phyloP scores from a whole-genome alignment of 129 eudicot species.

The Daucus carota region DNA sequence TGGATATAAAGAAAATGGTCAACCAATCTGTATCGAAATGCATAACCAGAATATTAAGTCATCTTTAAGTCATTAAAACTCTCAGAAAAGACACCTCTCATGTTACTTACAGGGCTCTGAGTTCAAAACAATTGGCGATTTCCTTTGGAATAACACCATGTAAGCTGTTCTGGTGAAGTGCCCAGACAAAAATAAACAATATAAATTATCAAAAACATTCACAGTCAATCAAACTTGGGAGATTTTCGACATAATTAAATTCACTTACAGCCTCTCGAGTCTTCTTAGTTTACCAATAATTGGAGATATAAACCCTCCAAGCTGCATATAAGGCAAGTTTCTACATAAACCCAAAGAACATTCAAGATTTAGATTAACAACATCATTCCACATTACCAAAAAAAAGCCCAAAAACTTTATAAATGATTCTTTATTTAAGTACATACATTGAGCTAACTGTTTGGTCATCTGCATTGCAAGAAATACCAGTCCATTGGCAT shows the following conservation, averaged over 20 bases:
- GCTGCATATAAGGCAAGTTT: conserved; percentile 84
- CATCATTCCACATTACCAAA: neutral
- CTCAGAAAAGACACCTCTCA: neutral
- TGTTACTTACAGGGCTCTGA: conserved; percentile 83
- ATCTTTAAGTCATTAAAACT: neutral
- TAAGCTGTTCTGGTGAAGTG: conserved; percentile 89
- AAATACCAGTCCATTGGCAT: conserved; percentile 81
- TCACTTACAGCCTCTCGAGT: conserved; percentile 84
- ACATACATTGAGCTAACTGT: conserved; percentile 69
- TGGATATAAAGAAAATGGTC: neutral
- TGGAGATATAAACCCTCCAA: conserved; percentile 87
- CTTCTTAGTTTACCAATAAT: conserved; percentile 70
- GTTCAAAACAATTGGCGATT: conserved; percentile 64
- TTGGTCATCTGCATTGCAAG: conserved; percentile 69
- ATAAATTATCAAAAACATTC: neutral
- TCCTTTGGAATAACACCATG: conserved; percentile 84
- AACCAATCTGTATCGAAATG: conserved; percentile 3
- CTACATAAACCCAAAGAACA: conserved; percentile 28
- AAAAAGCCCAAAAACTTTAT: neutral
- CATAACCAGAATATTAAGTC: neutral
- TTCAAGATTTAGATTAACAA: conserved; percentile 9
- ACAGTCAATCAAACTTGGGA: neutral
- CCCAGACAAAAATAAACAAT: conserved; percentile 37
- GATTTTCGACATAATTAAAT: neutral
- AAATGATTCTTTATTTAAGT: neutral